Evolutionary conservation across 495 filamentous ascomycete species (phyloP).

Genomic region (Articulospora tetracladia): DNA sequence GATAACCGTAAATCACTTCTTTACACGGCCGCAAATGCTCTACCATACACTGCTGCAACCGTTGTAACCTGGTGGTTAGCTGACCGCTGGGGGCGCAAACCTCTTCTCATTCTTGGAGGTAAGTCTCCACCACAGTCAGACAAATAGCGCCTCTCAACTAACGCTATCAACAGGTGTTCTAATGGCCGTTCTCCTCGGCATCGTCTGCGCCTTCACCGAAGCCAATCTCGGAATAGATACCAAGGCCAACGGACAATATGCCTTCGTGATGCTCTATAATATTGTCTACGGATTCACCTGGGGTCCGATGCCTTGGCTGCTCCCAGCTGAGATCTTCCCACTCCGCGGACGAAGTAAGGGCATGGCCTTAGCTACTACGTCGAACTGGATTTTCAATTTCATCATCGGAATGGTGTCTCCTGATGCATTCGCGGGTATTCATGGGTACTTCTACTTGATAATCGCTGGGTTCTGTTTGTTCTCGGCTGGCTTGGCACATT

Average conservation of each 20-base stretch:
- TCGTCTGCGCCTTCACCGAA: not conserved
- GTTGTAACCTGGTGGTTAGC: not conserved
- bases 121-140: too few species aligned
- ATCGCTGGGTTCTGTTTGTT: slow-evolving; percentile 1
- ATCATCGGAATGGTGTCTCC: slow-evolving; percentile 1
- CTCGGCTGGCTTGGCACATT: not conserved
- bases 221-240: not conserved
- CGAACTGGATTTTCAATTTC: slow-evolving; percentile 3
- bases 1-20: not conserved
- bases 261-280: not conserved
- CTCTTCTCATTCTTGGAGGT: not conserved
- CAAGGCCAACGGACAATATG: not conserved
- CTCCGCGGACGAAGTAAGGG: not conserved
- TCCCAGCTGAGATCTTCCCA: not conserved
- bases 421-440: not conserved
- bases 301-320: not conserved
- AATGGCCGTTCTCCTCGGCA: not conserved
- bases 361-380: not conserved
- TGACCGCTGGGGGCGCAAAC: not conserved
- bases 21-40: not conserved
- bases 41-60: not conserved
- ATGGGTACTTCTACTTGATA: not conserved
- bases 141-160: too few species aligned
- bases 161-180: not conserved
- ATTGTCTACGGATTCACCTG: not conserved